phyloP scores from a whole-genome alignment of 768 basidiomycete genomes.

The Leccinum incarnatum region DNA sequence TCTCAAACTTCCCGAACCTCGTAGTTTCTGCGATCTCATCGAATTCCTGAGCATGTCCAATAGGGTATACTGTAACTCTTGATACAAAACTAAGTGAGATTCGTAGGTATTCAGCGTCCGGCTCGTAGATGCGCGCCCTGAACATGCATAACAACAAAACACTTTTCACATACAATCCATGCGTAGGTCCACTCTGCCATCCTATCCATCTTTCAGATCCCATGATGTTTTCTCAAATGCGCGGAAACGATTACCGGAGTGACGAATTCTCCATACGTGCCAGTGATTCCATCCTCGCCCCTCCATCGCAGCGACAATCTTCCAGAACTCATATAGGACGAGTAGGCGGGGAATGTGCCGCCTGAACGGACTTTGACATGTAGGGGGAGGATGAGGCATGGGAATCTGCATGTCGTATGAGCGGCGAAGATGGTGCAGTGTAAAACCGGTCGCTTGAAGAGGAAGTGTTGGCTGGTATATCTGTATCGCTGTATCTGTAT shows the following conservation, averaged over 20 bases:
- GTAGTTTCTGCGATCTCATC: too few relatives aligned
- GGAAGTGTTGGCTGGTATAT: not conserved
- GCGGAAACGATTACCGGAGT: too few relatives aligned
- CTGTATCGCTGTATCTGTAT: not conserved
- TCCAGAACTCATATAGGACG: not conserved
- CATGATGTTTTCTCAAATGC: not conserved
- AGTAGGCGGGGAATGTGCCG: too few relatives aligned
- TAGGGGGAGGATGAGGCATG: too few relatives aligned
- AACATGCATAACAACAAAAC: not conserved
- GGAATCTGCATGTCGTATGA: not conserved
- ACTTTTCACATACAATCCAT: not conserved
- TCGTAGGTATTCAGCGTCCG: not conserved
- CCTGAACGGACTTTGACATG: not conserved
- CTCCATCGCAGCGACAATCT: not conserved
- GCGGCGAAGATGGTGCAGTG: not conserved
- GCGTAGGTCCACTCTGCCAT: not conserved
- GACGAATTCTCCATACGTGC: not conserved
- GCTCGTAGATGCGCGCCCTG: not conserved
- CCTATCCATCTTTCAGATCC: not conserved
- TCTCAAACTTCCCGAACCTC: too few relatives aligned
- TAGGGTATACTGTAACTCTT: not conserved
- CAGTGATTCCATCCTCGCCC: not conserved
- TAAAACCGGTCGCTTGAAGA: not conserved
- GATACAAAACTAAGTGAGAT: not conserved
- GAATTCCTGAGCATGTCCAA: too few relatives aligned